These are phyloP conservation scores for Ceratobasidium sp. DNA, from an alignment of 1,284 basidiomycete species.

Conservation along the genomic window DNA sequence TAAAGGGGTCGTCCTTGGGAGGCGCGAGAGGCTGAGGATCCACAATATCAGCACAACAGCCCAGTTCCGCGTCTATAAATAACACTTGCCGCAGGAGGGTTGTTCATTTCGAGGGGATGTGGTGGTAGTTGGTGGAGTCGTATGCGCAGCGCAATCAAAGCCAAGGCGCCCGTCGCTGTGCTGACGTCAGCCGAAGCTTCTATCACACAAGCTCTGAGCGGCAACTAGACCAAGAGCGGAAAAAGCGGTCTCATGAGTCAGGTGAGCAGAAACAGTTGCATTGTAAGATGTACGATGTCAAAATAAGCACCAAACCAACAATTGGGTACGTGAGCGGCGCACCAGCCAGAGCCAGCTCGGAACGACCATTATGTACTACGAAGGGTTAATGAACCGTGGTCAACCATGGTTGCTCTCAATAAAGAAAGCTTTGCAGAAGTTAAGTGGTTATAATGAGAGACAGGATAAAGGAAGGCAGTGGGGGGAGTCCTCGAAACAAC, in stretches of 20 bases:
- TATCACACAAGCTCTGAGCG: neutral
- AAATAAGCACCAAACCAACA: neutral
- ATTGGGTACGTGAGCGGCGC: slow-evolving; percentile 1
- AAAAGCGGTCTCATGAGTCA: neutral
- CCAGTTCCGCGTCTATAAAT: neutral
- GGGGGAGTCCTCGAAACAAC: neutral
- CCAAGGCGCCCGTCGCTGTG: slow-evolving; percentile 6
- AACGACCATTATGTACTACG: slow-evolving; percentile 14
- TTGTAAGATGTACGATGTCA: slow-evolving; percentile 19
- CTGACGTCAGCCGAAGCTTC: slow-evolving; percentile 17
- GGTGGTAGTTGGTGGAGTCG: slow-evolving; percentile 12
- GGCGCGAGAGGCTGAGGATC: slow-evolving; percentile 62
- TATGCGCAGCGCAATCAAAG: neutral
- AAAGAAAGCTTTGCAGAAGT: neutral
- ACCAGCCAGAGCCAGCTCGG: slow-evolving; percentile 41
- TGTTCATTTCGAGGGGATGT: slow-evolving; percentile 19
- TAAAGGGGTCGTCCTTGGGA: slow-evolving; percentile 82
- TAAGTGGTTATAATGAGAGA: slow-evolving; percentile 8
- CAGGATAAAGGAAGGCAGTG: slow-evolving; percentile 11
- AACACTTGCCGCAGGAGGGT: slow-evolving; percentile 14
- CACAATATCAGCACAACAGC: neutral
- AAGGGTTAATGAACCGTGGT: neutral
- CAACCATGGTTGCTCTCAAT: slow-evolving; percentile 4
- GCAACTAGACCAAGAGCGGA: neutral
- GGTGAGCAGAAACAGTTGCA: neutral